A percentile compares a stretch with the other conserved stretches of the same genome.
phyloP scores from a whole-genome alignment of 202 grass and related monocot species.

The Musa balbisiana region DNA sequence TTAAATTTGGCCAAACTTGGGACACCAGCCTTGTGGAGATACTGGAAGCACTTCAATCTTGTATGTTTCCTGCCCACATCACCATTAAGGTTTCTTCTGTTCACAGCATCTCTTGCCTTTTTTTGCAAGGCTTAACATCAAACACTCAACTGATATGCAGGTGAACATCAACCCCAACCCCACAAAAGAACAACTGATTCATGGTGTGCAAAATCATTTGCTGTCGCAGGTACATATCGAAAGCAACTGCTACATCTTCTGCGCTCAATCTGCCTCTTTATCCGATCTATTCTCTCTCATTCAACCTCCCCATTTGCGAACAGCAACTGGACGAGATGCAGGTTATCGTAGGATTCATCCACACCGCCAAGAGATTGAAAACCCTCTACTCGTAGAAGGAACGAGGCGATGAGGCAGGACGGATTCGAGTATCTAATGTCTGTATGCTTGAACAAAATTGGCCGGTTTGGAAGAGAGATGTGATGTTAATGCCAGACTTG shows the following conservation, averaged over 20 bases:
- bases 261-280: background rate
- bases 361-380: conserved; percentile 67
- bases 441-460: background rate
- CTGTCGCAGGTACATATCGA: conserved; percentile 45
- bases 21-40: conserved; percentile 68
- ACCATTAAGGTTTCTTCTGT: background rate
- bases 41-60: conserved; percentile 85
- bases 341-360: conserved; percentile 76
- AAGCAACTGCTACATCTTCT: background rate
- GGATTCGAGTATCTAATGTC: background rate
- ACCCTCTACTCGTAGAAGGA: background rate
- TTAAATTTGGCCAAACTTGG: conserved; percentile 74
- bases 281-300: background rate
- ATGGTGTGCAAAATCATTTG: conserved; percentile 70
- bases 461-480: background rate
- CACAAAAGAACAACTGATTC: conserved; percentile 60
- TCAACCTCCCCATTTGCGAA: background rate
- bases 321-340: conserved; percentile 77
- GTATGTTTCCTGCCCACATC: conserved; percentile 26
- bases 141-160: conserved; percentile 22
- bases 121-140: background rate
- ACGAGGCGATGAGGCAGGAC: background rate
- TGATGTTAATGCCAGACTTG: background rate
- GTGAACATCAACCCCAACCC: conserved; percentile 69
- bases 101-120: background rate